These are phyloP conservation scores for Hypericum androsaemum DNA, from an alignment of 345 rosid genomes.

Conservation along the genomic window DNA sequence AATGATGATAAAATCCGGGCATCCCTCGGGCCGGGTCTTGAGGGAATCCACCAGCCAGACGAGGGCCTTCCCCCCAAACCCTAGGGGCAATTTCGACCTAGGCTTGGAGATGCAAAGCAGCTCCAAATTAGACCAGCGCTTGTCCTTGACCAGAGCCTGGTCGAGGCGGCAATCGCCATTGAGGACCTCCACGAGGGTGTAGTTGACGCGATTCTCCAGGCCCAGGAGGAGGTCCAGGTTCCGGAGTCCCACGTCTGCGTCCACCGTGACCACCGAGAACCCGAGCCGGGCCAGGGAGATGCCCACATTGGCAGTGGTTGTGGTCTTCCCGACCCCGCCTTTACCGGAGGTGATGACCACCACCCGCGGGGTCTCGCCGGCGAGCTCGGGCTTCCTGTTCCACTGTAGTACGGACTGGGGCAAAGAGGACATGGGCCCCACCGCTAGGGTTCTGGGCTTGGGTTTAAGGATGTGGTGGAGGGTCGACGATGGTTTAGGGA, in stretches of 20 bases:
- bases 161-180: constrained; percentile 94
- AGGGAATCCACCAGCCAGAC: constrained; percentile 85
- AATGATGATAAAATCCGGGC: constrained; percentile 71
- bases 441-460: constrained; percentile 7
- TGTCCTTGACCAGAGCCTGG: constrained; percentile 90
- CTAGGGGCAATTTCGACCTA: constrained; percentile 82
- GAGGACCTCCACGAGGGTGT: constrained; percentile 80
- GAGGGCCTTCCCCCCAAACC: constrained; percentile 84
- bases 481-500: constrained; percentile 25
- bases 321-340: constrained; percentile 96
- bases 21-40: constrained; percentile 57
- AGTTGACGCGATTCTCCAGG: constrained; percentile 86
- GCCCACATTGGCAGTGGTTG: constrained; percentile 96
- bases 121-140: constrained; percentile 91
- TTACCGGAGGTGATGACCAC: constrained; percentile 98
- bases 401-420: constrained; percentile 71
- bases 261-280: constrained; percentile 83
- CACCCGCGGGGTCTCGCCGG: constrained; percentile 90
- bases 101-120: constrained; percentile 89
- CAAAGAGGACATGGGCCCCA: constrained; percentile 4
- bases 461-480: constrained; percentile 18
- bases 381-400: constrained; percentile 78
- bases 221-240: constrained; percentile 93
- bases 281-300: constrained; percentile 93
- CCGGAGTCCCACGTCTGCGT: constrained; percentile 91